Evolutionary conservation across 2,329 filamentous ascomycete genomes (phyloP).

Genomic region (Cercospora nicotianae): DNA sequence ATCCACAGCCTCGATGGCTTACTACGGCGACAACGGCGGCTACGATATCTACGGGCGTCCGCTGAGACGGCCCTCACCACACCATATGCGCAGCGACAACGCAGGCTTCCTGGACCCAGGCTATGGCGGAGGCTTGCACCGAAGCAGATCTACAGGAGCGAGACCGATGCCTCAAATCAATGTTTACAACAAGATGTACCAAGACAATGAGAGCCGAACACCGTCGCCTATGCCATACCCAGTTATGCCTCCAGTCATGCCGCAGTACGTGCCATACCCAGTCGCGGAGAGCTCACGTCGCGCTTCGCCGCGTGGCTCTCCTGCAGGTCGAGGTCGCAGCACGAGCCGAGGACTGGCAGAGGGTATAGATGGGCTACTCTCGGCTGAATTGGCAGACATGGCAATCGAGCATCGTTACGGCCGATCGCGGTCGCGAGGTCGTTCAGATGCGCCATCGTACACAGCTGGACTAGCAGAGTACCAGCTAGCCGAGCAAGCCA

Average conservation of each 20-base stretch:
- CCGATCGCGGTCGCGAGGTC: slow-evolving; percentile 38
- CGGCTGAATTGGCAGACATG: slow-evolving; percentile 36
- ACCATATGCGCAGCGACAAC: slow-evolving; percentile 26
- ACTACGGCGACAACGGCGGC: slow-evolving; percentile 31
- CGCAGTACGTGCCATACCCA: slow-evolving; percentile 30
- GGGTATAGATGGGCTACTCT: slow-evolving; percentile 32
- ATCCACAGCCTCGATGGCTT: slow-evolving; percentile 12
- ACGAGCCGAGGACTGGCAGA: slow-evolving; percentile 25
- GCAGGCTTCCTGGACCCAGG: slow-evolving; percentile 31
- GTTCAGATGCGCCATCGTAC: slow-evolving; percentile 30
- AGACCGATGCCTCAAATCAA: slow-evolving; percentile 48
- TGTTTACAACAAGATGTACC: slow-evolving; percentile 47
- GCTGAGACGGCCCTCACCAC: slow-evolving; percentile 24
- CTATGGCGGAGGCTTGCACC: slow-evolving; percentile 40
- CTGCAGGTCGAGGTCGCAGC: slow-evolving; percentile 26
- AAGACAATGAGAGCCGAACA: slow-evolving; percentile 21
- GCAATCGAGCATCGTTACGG: slow-evolving; percentile 35
- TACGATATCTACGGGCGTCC: slow-evolving; percentile 26
- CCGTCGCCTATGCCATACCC: slow-evolving; percentile 22
- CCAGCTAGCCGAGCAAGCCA: slow-evolving; percentile 39
- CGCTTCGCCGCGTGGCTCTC: slow-evolving; percentile 24
- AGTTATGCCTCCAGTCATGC: neutral
- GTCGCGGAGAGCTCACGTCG: slow-evolving; percentile 28
- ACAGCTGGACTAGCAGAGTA: slow-evolving; percentile 30
- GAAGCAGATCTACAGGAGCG: slow-evolving; percentile 48